Evolutionary conservation across 2,329 filamentous ascomycete genomes (phyloP), one percentile per base, ranked within the genome.

Genomic region (Sclerotinia subarctica): DNA sequence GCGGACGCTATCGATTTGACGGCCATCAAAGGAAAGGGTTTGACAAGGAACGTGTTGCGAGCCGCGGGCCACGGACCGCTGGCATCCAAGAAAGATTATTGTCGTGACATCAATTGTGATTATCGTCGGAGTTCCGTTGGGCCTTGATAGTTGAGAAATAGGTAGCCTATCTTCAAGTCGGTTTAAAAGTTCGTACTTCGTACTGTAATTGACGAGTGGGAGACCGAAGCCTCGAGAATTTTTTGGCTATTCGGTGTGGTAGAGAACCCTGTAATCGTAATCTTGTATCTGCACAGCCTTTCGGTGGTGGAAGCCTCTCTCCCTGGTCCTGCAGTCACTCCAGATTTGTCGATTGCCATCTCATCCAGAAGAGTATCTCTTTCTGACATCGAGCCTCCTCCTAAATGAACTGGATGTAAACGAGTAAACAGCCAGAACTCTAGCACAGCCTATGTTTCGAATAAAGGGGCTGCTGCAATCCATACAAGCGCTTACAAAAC

Each of bases 211-310:
- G 8, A 32, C 26, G 11, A 24, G 38, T 59, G 38, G 44, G 17
- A 15, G 38, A 5, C 17, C 24, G 26, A 47, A 44, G 42, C 42
- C 47, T 32, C 32, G 24, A 4, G 57, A n/a, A 24, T 17, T 32
- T 59, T 59, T 29, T 21, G 32, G 26, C 62, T 42, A 11, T 38
- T 53, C 21, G 63, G 38, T 38, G 51, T 38, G 2, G 35, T 24
- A 46, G 38, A 10, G 15, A 46, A 32, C 63, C 63, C 42, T 66
- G 63, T 29, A 58, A 38, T 58, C 52, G 63, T 42, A 66, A 66
- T 66, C 42, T 66, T 24, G 63, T 56, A 66, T 47, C 57, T 66
- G 63, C 63, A 66, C 63, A 66, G 63, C 63, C 63, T 57, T 46
- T 44, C 42, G 17, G 42, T 49, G 29, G 52, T 66, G 42, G 24